Evolutionary conservation across 164 flowering plant genomes (phyloP).

Genomic region (Nymphaea thermarum): DNA sequence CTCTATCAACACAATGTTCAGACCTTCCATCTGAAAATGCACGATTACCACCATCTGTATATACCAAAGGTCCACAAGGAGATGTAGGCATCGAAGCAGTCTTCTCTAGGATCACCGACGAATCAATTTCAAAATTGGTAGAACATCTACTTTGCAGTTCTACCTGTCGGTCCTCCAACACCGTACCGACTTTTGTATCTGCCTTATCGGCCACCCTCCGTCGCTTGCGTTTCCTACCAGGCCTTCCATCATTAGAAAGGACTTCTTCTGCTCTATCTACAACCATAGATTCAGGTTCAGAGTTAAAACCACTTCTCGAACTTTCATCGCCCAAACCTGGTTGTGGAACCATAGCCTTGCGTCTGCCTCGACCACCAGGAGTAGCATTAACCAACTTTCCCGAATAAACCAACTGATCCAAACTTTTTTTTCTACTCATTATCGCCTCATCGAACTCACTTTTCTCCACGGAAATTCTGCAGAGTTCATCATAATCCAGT

Average conservation of each 20-base stretch:
- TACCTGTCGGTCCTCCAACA: neutral
- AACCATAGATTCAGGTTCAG: neutral
- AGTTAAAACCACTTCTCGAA: neutral
- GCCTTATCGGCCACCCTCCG: neutral
- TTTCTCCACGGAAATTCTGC: constrained; percentile 27
- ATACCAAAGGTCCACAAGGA: neutral
- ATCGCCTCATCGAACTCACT: constrained; percentile 27
- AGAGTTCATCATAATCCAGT: constrained; percentile 53
- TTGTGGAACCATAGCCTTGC: neutral
- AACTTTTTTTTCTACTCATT: constrained; percentile 25
- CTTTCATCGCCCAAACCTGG: neutral
- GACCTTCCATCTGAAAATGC: neutral
- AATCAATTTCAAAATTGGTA: neutral
- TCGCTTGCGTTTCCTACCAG: neutral
- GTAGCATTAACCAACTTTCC: neutral
- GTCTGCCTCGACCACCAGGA: neutral
- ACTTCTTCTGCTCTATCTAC: neutral
- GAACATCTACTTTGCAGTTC: neutral
- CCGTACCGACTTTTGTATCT: neutral
- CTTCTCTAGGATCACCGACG: neutral
- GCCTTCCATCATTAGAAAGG: neutral
- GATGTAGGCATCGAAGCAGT: neutral
- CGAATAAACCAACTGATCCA: constrained; percentile 26
- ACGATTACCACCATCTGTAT: neutral
- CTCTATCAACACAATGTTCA: constrained; percentile 12